phyloP scores from a whole-genome alignment of 106 monocot genomes.

The Amphibolis antarctica region DNA sequence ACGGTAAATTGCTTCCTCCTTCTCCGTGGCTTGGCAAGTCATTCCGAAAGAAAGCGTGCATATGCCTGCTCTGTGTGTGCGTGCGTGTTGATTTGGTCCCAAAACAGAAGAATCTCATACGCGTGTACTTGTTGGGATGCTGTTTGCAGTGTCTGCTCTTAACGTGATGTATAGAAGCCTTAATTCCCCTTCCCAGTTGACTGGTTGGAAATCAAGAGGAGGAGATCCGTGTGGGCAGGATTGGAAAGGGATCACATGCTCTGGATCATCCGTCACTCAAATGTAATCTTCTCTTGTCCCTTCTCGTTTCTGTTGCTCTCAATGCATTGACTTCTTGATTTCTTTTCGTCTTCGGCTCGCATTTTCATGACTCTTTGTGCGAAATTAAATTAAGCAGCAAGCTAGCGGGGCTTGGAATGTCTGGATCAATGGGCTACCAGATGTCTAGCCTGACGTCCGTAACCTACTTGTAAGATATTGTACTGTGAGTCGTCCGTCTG shows the following conservation, averaged over 20 bases:
- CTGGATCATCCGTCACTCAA: constrained; percentile 62
- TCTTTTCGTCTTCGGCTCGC: neutral
- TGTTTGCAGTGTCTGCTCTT: constrained; percentile 67
- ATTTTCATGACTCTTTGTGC: no score
- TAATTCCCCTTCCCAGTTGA: constrained; percentile 50
- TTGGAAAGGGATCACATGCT: constrained; percentile 76
- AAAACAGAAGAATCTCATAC: neutral
- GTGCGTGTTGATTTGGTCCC: neutral
- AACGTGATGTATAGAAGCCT: constrained; percentile 73
- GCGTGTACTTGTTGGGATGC: neutral
- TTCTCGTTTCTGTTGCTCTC: neutral
- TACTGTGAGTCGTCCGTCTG: neutral
- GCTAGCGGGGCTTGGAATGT: constrained; percentile 65
- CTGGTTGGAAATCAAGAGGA: constrained; percentile 57
- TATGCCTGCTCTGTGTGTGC: neutral
- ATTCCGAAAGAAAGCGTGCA: neutral
- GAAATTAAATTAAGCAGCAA: constrained; percentile 33
- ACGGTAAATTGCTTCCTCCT: neutral
- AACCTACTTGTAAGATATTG: constrained; percentile 61
- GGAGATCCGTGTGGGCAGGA: constrained; percentile 68
- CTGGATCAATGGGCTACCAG: constrained; percentile 83
- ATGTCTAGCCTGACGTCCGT: constrained; percentile 88
- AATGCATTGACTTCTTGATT: neutral
- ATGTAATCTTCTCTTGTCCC: constrained; percentile 25
- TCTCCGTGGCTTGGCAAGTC: neutral